Percentiles rank a stretch among this genome's conserved stretches.
phyloP scores from a whole-genome alignment of 192 early-diverging fungal genomes.

The Helicostylum pulchrum region DNA sequence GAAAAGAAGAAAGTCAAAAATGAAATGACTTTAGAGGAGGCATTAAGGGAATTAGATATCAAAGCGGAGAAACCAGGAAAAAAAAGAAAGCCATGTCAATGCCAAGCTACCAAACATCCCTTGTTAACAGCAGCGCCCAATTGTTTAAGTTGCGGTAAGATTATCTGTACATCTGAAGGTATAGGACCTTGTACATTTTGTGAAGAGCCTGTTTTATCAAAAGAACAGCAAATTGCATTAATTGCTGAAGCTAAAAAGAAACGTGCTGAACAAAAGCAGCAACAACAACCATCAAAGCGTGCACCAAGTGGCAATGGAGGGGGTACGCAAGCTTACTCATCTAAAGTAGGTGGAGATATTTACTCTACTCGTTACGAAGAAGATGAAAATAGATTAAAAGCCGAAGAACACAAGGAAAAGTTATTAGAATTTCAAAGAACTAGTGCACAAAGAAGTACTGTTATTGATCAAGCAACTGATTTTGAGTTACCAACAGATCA shows the following conservation, averaged over 20 bases:
- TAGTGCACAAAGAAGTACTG: slow-evolving; percentile 40
- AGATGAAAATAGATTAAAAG: slow-evolving; percentile 16
- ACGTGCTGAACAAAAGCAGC: slow-evolving; percentile 36
- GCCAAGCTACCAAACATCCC: slow-evolving; percentile 54
- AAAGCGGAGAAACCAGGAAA: slow-evolving; percentile 32
- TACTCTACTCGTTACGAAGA: slow-evolving; percentile 27
- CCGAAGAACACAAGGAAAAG: slow-evolving; percentile 47
- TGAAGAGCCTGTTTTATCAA: slow-evolving; percentile 46
- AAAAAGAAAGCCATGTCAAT: slow-evolving; percentile 47
- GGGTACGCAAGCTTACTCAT: slow-evolving; percentile 40
- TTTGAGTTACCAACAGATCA: slow-evolving; percentile 54
- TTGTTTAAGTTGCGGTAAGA: slow-evolving; percentile 58
- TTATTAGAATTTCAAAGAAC: slow-evolving; percentile 48
- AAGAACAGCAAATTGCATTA: slow-evolving; percentile 49
- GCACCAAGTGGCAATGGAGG: slow-evolving; percentile 7
- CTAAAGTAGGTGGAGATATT: slow-evolving; percentile 42
- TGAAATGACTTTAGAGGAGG: slow-evolving; percentile 46
- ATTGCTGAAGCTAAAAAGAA: slow-evolving; percentile 50
- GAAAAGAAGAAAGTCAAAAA: slow-evolving; percentile 36
- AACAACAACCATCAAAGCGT: slow-evolving; percentile 30
- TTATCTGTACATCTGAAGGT: slow-evolving; percentile 54
- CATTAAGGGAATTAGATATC: slow-evolving; percentile 49
- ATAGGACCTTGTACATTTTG: slow-evolving; percentile 57
- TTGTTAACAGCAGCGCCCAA: slow-evolving; percentile 53
- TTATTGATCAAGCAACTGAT: slow-evolving; percentile 54